Base-by-base conservation (phyloP, 2,329 filamentous ascomycete genomes). In the Myriosclerotinia scirpicola region DNA sequence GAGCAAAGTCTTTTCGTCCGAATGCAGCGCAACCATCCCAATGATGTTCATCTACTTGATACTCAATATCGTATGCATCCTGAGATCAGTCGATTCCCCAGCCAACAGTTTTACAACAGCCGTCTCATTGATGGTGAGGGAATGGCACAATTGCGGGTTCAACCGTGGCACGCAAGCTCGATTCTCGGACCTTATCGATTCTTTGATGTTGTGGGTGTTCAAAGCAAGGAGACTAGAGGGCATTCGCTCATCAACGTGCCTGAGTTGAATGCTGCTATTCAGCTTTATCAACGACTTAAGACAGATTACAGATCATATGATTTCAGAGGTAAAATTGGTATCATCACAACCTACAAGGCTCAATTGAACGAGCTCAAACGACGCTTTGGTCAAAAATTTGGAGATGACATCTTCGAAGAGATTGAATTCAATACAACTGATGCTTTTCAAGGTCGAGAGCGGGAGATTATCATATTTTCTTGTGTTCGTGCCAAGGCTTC, bases 1-100 rank as follows among this genome's bases (percentile, higher is more conserved):
- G 94, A 98, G 75, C 95, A 99, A 80, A 97, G 92, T 84, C 82
- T 99, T 79, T 99, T 99, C 80, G 95, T 98, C 64, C 90, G 95
- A 44, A 99, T 99, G 94, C 95, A 98, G 76, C 88, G 89, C 74
- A 97, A 97, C 70, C 89, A 94, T 73, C 91, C 92, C 0, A 82
- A 90, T 42, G 90, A 96, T 71, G 88, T 99, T 20, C 94, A 99
- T 80, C 83, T 99, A 36, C 86, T 99, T n/a, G 94, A 98, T 76
- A 95, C 90, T 66, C 95, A 99, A 76, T 99, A 99, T 77, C 95
- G 95, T 79, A 99, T 99, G 96, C 95, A 99, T 79, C 95, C 96
- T 0, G 92, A 95, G 72, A 99, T 99, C 76, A 97, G 93, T 78
- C 78, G 82, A 63, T 99, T 97, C 77, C 95, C 96, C 1, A 97